A percentile compares a stretch with the other conserved stretches of the same genome.
Evolutionary conservation across 495 filamentous ascomycete species (phyloP).

Genomic region (Hypoxylon rickii): DNA sequence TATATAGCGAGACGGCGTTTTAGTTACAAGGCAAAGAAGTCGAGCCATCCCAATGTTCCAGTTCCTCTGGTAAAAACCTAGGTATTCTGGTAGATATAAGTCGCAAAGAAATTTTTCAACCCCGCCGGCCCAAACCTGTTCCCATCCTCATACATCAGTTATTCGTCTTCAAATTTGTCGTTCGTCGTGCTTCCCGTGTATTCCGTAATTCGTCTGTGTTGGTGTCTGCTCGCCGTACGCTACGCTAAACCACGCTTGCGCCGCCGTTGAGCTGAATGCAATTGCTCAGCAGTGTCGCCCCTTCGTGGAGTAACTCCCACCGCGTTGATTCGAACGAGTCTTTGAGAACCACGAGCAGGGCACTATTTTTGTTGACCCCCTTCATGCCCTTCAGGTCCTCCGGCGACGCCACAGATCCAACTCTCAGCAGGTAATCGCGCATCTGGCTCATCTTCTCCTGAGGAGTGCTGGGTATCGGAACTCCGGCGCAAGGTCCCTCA

Average conservation of each 20-base stretch:
- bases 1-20: slow-evolving; percentile 25
- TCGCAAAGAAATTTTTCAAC: slow-evolving; percentile 24
- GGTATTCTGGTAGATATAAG: slow-evolving; percentile 22
- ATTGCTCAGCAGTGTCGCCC: slow-evolving; percentile 75
- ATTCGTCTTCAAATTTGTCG: slow-evolving; percentile 16
- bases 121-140: slow-evolving; percentile 21
- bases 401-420: slow-evolving; percentile 77
- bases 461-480: slow-evolving; percentile 55
- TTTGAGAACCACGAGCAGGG: slow-evolving; percentile 79
- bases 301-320: slow-evolving; percentile 92
- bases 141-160: slow-evolving; percentile 18
- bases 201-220: background rate
- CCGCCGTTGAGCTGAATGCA: slow-evolving; percentile 66
- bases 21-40: slow-evolving; percentile 28
- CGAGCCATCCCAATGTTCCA: slow-evolving; percentile 3
- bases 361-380: slow-evolving; percentile 81
- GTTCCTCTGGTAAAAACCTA: slow-evolving; percentile 3
- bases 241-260: slow-evolving; percentile 25
- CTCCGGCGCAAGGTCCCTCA: slow-evolving; percentile 69
- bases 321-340: slow-evolving; percentile 80
- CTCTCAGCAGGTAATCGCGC: slow-evolving; percentile 72
- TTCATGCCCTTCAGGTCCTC: slow-evolving; percentile 77
- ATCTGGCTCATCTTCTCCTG: slow-evolving; percentile 76
- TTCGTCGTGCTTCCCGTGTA: slow-evolving; percentile 20
- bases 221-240: background rate